phyloP scores from a whole-genome alignment of 306 rosid species.

The Lathyrus aphaca region DNA sequence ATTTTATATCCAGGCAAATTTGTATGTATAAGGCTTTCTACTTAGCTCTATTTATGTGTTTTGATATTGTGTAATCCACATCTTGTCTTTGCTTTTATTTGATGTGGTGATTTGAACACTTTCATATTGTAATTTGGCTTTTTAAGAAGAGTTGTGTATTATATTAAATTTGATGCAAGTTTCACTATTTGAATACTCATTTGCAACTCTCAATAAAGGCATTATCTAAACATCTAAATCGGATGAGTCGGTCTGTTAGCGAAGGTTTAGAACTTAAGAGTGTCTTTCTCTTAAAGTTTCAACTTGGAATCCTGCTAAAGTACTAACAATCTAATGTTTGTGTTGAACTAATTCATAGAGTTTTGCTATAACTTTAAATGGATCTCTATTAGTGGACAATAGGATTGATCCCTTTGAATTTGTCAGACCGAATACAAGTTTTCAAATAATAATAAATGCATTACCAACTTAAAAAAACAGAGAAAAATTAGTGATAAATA shows the following conservation, averaged over 20 bases:
- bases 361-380: no score
- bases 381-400: no score
- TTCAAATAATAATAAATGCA: neutral
- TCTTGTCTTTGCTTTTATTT: constrained; percentile 29
- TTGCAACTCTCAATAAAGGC: neutral
- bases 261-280: no score
- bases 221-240: no score
- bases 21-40: constrained; percentile 32
- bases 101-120: constrained; percentile 32
- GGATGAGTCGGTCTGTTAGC: no score
- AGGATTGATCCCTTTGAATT: no score
- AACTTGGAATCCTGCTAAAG: no score
- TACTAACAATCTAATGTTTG: no score
- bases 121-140: constrained; percentile 31
- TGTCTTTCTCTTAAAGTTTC: no score
- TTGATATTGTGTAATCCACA: constrained; percentile 4
- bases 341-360: no score
- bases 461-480: constrained; percentile 15
- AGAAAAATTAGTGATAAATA: constrained; percentile 1
- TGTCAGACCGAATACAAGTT: no score
- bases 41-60: constrained; percentile 2
- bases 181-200: neutral
- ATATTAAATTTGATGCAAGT: constrained; percentile 30
- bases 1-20: constrained; percentile 33
- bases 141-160: neutral